Evolutionary conservation across 1,139 yeast genomes (phyloP).

Genomic region (Taphrina populina): DNA sequence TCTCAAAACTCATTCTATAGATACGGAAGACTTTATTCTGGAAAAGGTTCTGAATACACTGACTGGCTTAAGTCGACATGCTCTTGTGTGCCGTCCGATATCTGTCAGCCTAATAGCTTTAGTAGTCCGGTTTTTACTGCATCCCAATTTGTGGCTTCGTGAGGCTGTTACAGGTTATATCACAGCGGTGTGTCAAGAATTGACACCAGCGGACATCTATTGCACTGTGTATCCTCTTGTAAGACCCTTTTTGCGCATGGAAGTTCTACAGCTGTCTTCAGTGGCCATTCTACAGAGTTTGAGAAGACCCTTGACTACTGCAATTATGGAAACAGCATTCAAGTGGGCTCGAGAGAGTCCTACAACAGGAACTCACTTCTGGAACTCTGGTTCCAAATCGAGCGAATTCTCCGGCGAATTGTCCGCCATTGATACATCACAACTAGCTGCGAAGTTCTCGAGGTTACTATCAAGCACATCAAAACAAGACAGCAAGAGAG

Average conservation of each 20-base stretch:
- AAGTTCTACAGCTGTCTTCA: slow-evolving; percentile 57
- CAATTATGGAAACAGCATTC: slow-evolving; percentile 63
- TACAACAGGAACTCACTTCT: slow-evolving; percentile 63
- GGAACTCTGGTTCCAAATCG: slow-evolving; percentile 55
- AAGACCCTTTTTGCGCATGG: slow-evolving; percentile 74
- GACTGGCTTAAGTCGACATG: slow-evolving; percentile 56
- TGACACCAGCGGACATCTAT: slow-evolving; percentile 73
- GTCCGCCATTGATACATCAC: neutral
- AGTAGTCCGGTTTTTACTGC: slow-evolving; percentile 59
- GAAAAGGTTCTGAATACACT: slow-evolving; percentile 72
- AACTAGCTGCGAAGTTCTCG: neutral
- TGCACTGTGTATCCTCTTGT: slow-evolving; percentile 81
- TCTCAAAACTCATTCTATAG: no score
- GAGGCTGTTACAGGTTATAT: slow-evolving; percentile 62
- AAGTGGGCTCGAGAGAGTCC: slow-evolving; percentile 66
- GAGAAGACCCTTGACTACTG: slow-evolving; percentile 64
- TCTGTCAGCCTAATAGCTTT: slow-evolving; percentile 55
- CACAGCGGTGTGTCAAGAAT: slow-evolving; percentile 59
- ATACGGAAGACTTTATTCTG: slow-evolving; percentile 79
- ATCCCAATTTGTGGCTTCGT: slow-evolving; percentile 86
- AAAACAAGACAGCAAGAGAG: neutral
- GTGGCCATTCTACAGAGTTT: slow-evolving; percentile 59
- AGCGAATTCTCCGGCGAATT: slow-evolving; percentile 11
- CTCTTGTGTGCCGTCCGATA: slow-evolving; percentile 53
- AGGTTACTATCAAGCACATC: neutral